These are phyloP conservation scores for Penicillium sp. DNA, from an alignment of 2,329 filamentous ascomycete genomes.

Conservation along the genomic window DNA sequence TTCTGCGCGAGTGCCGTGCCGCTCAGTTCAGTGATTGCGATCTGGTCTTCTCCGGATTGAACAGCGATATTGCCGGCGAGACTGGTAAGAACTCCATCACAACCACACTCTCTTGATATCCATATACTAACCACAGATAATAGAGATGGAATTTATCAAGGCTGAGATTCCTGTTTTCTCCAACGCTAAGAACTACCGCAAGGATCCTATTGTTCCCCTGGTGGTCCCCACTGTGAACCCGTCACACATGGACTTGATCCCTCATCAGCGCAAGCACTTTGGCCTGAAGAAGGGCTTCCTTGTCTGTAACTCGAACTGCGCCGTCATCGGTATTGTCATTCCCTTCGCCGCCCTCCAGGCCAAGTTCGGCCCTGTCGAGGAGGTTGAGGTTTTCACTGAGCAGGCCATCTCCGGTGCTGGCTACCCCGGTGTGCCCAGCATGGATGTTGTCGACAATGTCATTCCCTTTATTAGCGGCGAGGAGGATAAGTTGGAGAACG, in stretches of 20 bases:
- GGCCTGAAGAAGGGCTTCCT: conserved; percentile 82
- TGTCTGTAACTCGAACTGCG: conserved; percentile 98
- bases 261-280: conserved; percentile 79
- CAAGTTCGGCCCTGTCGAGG: conserved; percentile 76
- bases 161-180: conserved; percentile 92
- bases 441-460: conserved; percentile 96
- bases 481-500: conserved; percentile 94
- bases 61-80: conserved; percentile 89
- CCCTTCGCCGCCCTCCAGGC: conserved; percentile 89
- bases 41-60: conserved; percentile 88
- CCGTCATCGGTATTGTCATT: conserved; percentile 93
- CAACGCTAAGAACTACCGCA: conserved; percentile 96
- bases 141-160: conserved; percentile 88
- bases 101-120: background rate
- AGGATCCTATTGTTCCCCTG: conserved; percentile 85
- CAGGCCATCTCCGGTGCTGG: conserved; percentile 94
- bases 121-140: conserved; percentile 39
- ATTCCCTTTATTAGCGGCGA: conserved; percentile 92
- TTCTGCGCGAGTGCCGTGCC: conserved; percentile 83
- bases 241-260: conserved; percentile 81
- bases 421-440: conserved; percentile 69
- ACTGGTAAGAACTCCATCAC: conserved; percentile 63
- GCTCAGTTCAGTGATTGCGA: conserved; percentile 88
- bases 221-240: conserved; percentile 96
- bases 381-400: conserved; percentile 88